Evolutionary conservation across 1,139 yeast species (phyloP), one percentile per base, ranked within the genome.

Genomic region (Protomyces lactucae-debilis): DNA sequence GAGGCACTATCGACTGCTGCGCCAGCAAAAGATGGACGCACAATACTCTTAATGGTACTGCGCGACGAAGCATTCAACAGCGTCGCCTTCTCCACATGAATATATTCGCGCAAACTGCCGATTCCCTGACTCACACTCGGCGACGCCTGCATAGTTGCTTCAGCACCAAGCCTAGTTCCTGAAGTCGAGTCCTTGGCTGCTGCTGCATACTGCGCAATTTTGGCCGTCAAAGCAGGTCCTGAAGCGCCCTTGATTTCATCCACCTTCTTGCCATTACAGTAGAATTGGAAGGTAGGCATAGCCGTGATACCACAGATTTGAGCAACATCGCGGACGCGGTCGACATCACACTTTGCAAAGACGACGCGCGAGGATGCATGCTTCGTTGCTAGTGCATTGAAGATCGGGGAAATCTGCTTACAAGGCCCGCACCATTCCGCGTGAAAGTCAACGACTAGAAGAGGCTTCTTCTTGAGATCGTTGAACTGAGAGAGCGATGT

Each of bases 271-370:
- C 63, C 63, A 18, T 40, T 21, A 14, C 36, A 6, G 32, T 28
- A 59, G 53, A 59, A 59, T 28, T 59, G 63, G 55, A 59, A 59
- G 0, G 63, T 59, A 6, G 63, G 63, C 66, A 64, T 64, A 37
- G 66, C 64, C 3, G 54, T 21, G 53, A 64, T 61, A 35, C 64
- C 64, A 39, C 60, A 57, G 21, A 28, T 37, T 14, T 40, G 51
- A 8, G 64, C 46, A 28, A 89, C 76, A 46, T 84, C 90, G 46
- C 79, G 78, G 61, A 82, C 80, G 69, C 83, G 83, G 74, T 92
- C 97, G 67, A 89, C 91, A 72, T 89, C 95, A 66, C 88, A 85
- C 77, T 90, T 90, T 76, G 83, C 80, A 76, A 90, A 89, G 23
- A 60, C 51, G 72, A 83, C 70, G 66, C 74, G 80, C 68, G 75